Evolutionary conservation across 257 asterid genomes (phyloP), one percentile per base, ranked within the genome.

Genomic region (Prunella vulgaris): DNA sequence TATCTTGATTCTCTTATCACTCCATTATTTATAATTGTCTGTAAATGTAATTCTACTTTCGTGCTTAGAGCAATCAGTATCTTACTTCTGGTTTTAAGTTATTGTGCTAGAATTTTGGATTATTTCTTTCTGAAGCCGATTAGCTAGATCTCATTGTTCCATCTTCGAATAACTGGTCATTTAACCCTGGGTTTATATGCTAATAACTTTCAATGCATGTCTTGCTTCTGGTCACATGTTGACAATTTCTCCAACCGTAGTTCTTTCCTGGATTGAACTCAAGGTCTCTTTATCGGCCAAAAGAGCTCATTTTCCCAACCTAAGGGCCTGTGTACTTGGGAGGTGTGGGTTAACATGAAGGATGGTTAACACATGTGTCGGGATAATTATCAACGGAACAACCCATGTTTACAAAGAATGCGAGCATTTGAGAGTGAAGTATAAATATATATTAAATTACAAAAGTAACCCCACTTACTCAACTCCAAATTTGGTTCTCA

Each of bases 1-100:
- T 48, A 63, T 77, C 54, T 53, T 24, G 69, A 58, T 60, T 35
- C 42, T 30, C 57, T 17, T 48, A 48, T 48, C 33, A 53, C 25
- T 10, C 12, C 28, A 52, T 52, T 2, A 18, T 52, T 52, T 52
- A n/a, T 18, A 7, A 20, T 52, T 20, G 28, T 3, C 9, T 52
- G n/a, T n/a, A n/a, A 18, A 6, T 18, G 28, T 52, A 52, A 52
- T 52, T 20, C 7, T 22, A 52, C 6, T 21, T 52, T 52, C 21
- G 59, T 2, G 30, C 15, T 66, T 75, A 13, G 15, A 57, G 13
- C 32, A 38, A 58, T 32, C 5, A 60, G 38, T 57, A 60, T 77
- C 64, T 38, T 27, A 18, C 57, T 67, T 42, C 49, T 42, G 20
- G 68, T 58, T 64, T 64, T 37, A 18, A 27, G 52, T 59, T 42